Evolutionary conservation across 345 rosid species (phyloP), one percentile per base, ranked within the genome.

Genomic region (Pugionium cornutum): DNA sequence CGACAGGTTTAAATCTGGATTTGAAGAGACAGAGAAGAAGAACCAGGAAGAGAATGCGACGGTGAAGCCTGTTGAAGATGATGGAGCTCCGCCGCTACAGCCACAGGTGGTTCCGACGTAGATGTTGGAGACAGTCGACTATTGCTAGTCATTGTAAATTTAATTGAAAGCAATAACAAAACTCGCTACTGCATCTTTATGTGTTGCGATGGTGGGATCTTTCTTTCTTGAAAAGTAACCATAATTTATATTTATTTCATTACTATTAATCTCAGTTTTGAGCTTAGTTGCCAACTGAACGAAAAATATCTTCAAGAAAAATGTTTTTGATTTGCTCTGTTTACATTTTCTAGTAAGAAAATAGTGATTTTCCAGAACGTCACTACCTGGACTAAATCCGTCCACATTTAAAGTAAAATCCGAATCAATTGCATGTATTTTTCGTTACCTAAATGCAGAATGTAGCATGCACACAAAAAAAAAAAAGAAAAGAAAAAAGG

Each of bases 1-100:
- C 43, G 94, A 92, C 70, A 69, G 83, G 69, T 92, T 83, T 37
- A 88, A 86, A 66, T 75, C 78, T 74, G 94, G 97, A 53, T 89
- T 92, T 43, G 62, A 81, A 82, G 81, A 70, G 64, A 54, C 75
- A 0, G 75, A 37, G n/a, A 61, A 75, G 69, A 65, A 75, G 72
- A 64, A 69, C 30, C 45, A 32, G 51, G 68, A 63, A 10, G 61
- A 59, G 44, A 28, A 67, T 34, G 63, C 76, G 4, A 70, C 50
- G 52, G 68, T 60, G 41, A 62, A 66, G 63, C 63, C 73, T 3
- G 64, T 31, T n/a, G 89, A 76, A 31, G 87, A 83, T 36, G 84
- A 81, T 52, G 80, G 81, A 8, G 71, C 75, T 11, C 46, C 89
- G 4, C 81, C 85, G 6, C 77, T 85, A 9, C 87, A 83, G 42